Evolutionary conservation across 306 rosid species (phyloP), one percentile per base, ranked within the genome.

Genomic region (Hippophae gyantsensis): DNA sequence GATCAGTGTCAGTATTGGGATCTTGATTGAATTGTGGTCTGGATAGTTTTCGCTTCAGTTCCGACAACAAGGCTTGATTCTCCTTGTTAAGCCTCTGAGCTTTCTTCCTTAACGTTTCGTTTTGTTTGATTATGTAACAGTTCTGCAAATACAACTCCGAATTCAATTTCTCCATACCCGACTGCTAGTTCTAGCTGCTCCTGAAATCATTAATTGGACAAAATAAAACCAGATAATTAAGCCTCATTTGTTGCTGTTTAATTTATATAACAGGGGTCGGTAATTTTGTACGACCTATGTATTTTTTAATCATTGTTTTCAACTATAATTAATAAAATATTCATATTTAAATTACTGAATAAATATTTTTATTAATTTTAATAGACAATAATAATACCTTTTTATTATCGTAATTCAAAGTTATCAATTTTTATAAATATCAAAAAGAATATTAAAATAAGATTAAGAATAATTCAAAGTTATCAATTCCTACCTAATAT

Each of bases 11-110:
- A 43, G 65, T 51, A 58, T 41, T 43, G 3, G 51, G 49, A 10
- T 42, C 63, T 50, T 41, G 43, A 42, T 57, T 67, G 54, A 58
- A 38, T 59, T 60, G 60, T 67, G 23, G 72, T 44, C 58, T 42
- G 0, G 62, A 14, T 59, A 73, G 63, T 53, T 58, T 62, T 53
- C 46, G 64, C 68, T 73, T 69, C 68, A 66, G 68, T 58, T 62
- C 79, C 6, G 73, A 66, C 42, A 57, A 48, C 72, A 73, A 59
- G 40, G 54, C 64, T 48, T 72, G 56, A 54, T 69, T 80, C 78
- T 69, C 70, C 67, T 60, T 53, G 63, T 72, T 70, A 59, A 73
- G 74, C 58, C 61, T 58, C 54, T 66, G 64, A 64, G 73, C 78
- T 68, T 66, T 77, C 67, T 68, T 66, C 67, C 69, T 52, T 54